Percentiles rank a stretch among this genome's conserved stretches.
Conservation (phyloP, 345 rosid genomes). For the Firmiana major region DNA sequence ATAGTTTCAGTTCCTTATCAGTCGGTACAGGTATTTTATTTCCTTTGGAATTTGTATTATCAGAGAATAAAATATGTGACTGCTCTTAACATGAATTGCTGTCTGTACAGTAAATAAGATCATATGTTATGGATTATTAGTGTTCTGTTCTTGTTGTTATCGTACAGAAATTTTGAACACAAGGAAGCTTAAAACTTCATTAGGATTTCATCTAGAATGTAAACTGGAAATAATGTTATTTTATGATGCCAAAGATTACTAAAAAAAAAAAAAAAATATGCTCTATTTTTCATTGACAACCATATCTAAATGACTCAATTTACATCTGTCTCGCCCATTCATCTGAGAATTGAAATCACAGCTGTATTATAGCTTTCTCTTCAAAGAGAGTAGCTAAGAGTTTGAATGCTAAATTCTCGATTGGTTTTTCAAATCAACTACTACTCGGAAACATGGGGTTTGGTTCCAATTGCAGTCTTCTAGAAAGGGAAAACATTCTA, state of each 20-base stretch:
- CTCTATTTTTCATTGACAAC: neutral
- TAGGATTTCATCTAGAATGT: neutral
- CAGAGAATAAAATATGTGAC: neutral
- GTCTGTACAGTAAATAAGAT: neutral
- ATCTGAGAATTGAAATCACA: neutral
- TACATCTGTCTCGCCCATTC: neutral
- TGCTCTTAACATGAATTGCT: neutral
- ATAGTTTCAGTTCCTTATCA: conserved; percentile 64
- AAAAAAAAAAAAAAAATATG: no score
- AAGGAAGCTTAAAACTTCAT: neutral
- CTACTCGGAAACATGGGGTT: neutral
- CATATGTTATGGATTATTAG: neutral
- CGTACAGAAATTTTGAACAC: neutral
- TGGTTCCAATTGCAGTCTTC: neutral
- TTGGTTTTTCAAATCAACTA: neutral
- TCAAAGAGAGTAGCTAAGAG: neutral
- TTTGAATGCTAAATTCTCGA: conserved; percentile 7
- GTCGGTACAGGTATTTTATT: conserved; percentile 62
- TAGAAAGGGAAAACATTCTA: neutral
- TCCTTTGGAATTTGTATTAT: neutral
- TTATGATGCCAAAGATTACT: neutral
- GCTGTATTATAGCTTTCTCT: neutral
- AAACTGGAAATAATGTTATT: neutral
- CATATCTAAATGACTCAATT: neutral
- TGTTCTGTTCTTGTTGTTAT: neutral